phyloP scores from a whole-genome alignment of 257 asterid species.

The Nyctanthes arbortristis region DNA sequence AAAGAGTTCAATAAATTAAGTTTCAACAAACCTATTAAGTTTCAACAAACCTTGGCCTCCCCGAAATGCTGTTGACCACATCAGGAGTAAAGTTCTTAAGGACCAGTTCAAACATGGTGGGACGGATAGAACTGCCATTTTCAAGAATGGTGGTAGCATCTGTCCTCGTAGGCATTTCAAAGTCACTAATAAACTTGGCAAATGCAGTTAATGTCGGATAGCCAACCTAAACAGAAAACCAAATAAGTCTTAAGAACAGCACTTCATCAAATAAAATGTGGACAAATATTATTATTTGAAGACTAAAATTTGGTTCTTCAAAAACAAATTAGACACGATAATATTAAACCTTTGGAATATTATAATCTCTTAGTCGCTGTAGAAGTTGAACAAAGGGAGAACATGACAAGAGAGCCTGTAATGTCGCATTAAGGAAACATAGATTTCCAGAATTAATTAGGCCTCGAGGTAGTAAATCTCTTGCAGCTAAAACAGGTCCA shows the following conservation, averaged over 20 bases:
- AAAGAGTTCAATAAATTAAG: conserved; percentile 10
- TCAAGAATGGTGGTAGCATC: conserved; percentile 46
- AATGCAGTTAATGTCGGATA: conserved; percentile 80
- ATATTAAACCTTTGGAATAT: conserved; percentile 63
- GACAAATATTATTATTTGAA: conserved; percentile 4
- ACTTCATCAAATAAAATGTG: background rate
- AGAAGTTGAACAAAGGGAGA: conserved; percentile 79
- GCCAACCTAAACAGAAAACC: conserved; percentile 45
- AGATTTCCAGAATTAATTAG: conserved; percentile 81
- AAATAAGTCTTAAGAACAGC: background rate
- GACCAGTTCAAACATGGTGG: conserved; percentile 75
- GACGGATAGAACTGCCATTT: conserved; percentile 66
- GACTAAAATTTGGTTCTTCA: background rate
- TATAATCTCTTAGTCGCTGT: conserved; percentile 50
- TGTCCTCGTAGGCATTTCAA: conserved; percentile 63
- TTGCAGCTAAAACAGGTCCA: conserved; percentile 35
- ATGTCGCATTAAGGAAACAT: conserved; percentile 92
- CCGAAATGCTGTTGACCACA: conserved; percentile 48
- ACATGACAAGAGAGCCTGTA: conserved; percentile 92
- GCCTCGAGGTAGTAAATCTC: conserved; percentile 79
- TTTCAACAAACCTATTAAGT: no score
- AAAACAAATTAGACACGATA: background rate
- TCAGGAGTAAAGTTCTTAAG: conserved; percentile 88
- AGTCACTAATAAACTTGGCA: conserved; percentile 66
- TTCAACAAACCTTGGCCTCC: conserved; percentile 72